These are phyloP conservation scores for Circinella minor DNA, from an alignment of 371 early-diverging fungal species.

Conservation along the genomic window DNA sequence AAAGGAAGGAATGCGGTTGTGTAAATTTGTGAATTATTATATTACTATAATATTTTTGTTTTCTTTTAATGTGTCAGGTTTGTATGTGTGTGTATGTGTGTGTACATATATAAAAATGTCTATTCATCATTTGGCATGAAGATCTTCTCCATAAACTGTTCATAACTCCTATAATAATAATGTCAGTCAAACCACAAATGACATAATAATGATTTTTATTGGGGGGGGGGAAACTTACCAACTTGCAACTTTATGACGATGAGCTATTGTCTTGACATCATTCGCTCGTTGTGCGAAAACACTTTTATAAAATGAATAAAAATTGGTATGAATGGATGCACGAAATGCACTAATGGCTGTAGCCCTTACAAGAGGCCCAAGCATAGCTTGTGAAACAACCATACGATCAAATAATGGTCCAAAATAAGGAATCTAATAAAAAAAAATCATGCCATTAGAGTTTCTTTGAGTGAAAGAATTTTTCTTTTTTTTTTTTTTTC, in stretches of 20 bases:
- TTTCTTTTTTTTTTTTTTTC: not conserved
- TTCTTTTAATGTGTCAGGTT: not conserved
- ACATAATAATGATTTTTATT: not conserved
- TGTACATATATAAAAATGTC: conserved; percentile 2
- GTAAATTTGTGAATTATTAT: too few relatives aligned
- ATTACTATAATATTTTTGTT: too few relatives aligned
- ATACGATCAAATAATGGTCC: conserved; percentile 87
- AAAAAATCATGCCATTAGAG: not conserved
- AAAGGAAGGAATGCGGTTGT: too few relatives aligned
- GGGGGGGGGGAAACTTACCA: conserved; percentile 34
- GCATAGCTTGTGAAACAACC: conserved; percentile 74
- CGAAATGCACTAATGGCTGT: conserved; percentile 83
- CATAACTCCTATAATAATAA: conserved; percentile 41
- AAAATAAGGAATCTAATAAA: conserved; percentile 67
- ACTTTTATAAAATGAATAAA: conserved; percentile 49
- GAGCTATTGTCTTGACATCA: conserved; percentile 63
- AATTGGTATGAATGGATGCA: conserved; percentile 54
- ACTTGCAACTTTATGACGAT: conserved; percentile 61
- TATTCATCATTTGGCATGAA: conserved; percentile 55
- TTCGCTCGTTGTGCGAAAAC: conserved; percentile 59
- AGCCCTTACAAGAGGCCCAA: conserved; percentile 84
- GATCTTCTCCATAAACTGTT: conserved; percentile 57
- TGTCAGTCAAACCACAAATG: conserved; percentile 5
- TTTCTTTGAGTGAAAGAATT: not conserved
- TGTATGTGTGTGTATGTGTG: not conserved